Conservation (phyloP, 2,329 filamentous ascomycete species). For the Colletotrichum lentis region DNA sequence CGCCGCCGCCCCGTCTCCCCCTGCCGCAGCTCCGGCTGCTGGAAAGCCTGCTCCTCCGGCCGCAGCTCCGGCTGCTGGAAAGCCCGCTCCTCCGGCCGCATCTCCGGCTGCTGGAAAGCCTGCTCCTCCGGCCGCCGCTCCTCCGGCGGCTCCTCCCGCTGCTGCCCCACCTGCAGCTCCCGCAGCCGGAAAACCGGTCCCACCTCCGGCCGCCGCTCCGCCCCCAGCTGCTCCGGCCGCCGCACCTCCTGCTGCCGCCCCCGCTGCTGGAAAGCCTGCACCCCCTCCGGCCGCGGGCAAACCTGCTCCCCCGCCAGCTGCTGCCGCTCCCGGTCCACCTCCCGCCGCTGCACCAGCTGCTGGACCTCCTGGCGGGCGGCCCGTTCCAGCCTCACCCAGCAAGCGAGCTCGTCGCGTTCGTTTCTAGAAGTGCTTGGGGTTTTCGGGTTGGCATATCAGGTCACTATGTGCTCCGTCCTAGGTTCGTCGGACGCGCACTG, state of each 20-base stretch:
- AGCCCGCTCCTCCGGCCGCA: constrained; percentile 3
- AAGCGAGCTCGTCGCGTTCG: constrained; percentile 1
- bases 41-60: constrained; percentile 10
- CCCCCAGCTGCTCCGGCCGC: constrained; percentile 1
- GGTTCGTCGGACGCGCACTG: background rate
- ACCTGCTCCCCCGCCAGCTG: background rate
- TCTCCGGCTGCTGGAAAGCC: constrained; percentile 21
- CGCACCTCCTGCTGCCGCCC: constrained; percentile 9
- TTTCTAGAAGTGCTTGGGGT: background rate
- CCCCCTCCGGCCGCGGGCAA: constrained; percentile 3
- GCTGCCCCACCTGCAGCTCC: constrained; percentile 3
- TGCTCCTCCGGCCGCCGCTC: constrained; percentile 3
- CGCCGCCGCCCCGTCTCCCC: constrained; percentile 10
- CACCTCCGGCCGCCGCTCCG: background rate
- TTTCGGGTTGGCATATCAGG: background rate
- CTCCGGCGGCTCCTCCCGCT: constrained; percentile 6
- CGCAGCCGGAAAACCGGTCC: background rate
- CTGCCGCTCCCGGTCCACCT: background rate
- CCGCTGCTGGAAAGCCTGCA: background rate
- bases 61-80: constrained; percentile 3
- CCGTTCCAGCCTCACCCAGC: constrained; percentile 2
- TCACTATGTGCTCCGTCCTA: background rate
- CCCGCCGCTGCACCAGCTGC: background rate
- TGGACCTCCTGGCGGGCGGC: constrained; percentile 9
- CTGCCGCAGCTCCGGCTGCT: constrained; percentile 1